Evolutionary conservation across 108 stramenopile genomes (phyloP), one percentile per base, ranked within the genome.

Genomic region (Fragilaria crotonensis): DNA sequence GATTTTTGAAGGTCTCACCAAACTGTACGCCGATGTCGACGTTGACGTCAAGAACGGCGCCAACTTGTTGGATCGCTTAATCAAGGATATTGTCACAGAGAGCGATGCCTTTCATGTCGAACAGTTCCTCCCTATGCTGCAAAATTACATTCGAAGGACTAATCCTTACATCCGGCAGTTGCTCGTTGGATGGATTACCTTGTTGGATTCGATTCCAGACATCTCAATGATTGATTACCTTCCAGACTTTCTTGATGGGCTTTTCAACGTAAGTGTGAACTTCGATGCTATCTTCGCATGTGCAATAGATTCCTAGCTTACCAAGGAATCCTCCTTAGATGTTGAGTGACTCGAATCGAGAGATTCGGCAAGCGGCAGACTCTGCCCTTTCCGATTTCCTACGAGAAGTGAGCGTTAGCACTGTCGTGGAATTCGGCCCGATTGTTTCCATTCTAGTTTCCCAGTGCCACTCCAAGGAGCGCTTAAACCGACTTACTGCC

Each of bases 1-100:
- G 51, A 90, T 99, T 25, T 97, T 97, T 60, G 96, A 96, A 63
- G 96, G 96, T 19, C 67, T 99, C 59, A 95, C 95, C 46, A 94
- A 95, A 62, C 66, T 97, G 5, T 96, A 92, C 67, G 96, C 94
- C 14, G 95, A 97, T 70, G 95, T 97, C 2, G 94, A 99, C 68
- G 87, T 94, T 5, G 96, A 99, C 67, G 98, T 99, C 5, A 99
- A 97, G 66, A 97, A 99, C 64, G 98, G 96, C 19, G 96, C 96
- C 5, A 90, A 90, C 52, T 73, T 97, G 45, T 68, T 99, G 55
- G 98, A 99, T 81, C 74, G 96, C 7, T 66, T 95, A 30, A 69
- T 95, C 23, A 95, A 95, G 67, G 98, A 99, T 64, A 96, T 99
- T 67, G 96, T 98, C 25, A 95, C 96, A 1, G 98, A 98, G 71